Evolutionary conservation across 441 rosid species (phyloP).

Genomic region (Adansonia madagascariensis): DNA sequence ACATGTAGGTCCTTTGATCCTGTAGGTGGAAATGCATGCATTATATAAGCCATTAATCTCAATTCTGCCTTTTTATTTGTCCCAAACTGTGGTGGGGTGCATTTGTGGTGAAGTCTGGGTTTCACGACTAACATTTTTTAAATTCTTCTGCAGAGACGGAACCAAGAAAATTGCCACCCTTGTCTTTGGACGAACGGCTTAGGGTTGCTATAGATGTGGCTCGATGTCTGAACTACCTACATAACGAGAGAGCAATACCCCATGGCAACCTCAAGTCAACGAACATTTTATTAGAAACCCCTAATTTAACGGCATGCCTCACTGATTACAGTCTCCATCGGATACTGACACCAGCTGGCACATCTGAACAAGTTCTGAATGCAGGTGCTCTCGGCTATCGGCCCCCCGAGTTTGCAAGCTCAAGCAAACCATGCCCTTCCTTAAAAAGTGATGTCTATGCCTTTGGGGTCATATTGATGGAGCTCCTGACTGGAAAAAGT

Average conservation of each 20-base stretch:
- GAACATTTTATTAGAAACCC: constrained; percentile 55
- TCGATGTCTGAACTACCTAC: constrained; percentile 66
- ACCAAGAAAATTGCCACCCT: constrained; percentile 46
- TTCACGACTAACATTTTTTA: neutral
- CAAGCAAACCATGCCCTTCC: constrained; percentile 66
- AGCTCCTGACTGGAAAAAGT: constrained; percentile 61
- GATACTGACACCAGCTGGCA: constrained; percentile 62
- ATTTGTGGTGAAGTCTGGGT: neutral
- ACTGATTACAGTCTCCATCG: constrained; percentile 77
- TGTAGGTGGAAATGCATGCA: neutral
- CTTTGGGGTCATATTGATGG: constrained; percentile 63
- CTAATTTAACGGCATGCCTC: constrained; percentile 46
- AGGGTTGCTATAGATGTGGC: constrained; percentile 56
- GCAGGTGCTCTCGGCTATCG: constrained; percentile 73
- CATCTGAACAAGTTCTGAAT: constrained; percentile 70
- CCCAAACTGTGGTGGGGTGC: neutral
- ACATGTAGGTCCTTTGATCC: neutral
- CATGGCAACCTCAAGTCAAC: constrained; percentile 82
- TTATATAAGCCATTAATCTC: constrained; percentile 10
- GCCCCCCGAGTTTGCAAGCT: constrained; percentile 77
- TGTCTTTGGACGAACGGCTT: constrained; percentile 53
- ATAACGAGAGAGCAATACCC: constrained; percentile 67
- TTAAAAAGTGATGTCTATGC: constrained; percentile 75
- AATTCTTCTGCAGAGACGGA: constrained; percentile 48
- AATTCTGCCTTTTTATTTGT: neutral